Evolutionary conservation across 345 rosid genomes (phyloP), one percentile per base, ranked within the genome.

Genomic region (Chamaenerion angustifolium): DNA sequence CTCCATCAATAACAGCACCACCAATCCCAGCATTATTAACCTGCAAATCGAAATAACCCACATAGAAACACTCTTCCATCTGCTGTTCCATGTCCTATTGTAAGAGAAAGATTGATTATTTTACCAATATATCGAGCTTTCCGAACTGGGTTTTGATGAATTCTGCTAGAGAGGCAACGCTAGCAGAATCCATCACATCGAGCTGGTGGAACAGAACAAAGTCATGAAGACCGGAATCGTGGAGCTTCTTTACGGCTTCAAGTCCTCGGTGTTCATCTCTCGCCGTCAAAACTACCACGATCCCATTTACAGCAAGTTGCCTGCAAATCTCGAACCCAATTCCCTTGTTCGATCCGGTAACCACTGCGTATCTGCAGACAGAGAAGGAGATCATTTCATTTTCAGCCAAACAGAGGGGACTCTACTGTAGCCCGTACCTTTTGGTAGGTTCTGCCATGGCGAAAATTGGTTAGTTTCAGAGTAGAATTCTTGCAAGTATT

Each of bases 321-420:
- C 42, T 49, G 48, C 71, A 68, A 52, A 72, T 50, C 51, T 66
- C 68, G 7, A 68, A 56, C 31, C 71, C 71, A 12, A 72, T 61
- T 3, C 76, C 76, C 49, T 40, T 68, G 53, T 67, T 67, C 4
- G 45, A 57, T 8, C 76, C 72, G 0, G 72, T 68, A 40, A 64
- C 70, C 14, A 72, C 67, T 8, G 70, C 68, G 52, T 45, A 55
- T 42, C 72, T 68, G 48, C 13, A 51, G 14, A 27, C 2, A 23
- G n/a, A 43, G 16, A 50, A 12, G 21, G 10, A 9, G 9, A 45
- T 19, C 18, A 19, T 15, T 14, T 45, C 18, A 45, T 3, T 44
- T 11, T 7, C 17, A 16, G 49, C 5, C 11, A 46, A 46, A 12
- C 1, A 27, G 0, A 3, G 17, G 13, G 23, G 49, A 16, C 0